These are phyloP conservation scores for Daldinia eschscholtzii DNA, from an alignment of 2,329 filamentous ascomycete species.

Conservation along the genomic window DNA sequence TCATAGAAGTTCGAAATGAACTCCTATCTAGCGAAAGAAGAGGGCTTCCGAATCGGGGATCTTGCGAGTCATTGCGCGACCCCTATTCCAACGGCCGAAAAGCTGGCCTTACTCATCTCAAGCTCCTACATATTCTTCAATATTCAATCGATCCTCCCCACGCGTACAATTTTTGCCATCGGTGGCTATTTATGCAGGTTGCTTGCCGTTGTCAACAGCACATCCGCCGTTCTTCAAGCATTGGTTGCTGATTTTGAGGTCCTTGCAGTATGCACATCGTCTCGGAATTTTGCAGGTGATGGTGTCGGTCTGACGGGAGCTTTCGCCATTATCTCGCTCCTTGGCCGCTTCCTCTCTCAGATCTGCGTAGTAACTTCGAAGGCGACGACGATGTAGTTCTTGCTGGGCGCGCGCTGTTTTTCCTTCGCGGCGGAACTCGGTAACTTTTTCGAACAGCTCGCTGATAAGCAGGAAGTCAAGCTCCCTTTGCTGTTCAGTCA, in stretches of 20 bases:
- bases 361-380: neutral
- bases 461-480: slow-evolving; percentile 11
- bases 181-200: neutral
- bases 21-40: neutral
- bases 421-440: neutral
- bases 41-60: neutral
- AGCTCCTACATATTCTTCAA: neutral
- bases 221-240: slow-evolving; percentile 26
- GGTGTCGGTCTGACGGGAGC: neutral
- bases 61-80: neutral
- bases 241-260: slow-evolving; percentile 1
- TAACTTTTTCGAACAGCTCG: slow-evolving; percentile 7
- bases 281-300: neutral
- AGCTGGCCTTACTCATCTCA: neutral
- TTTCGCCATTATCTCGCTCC: neutral
- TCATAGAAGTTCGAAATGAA: neutral
- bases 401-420: neutral
- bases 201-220: neutral
- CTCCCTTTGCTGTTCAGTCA: neutral
- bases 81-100: neutral
- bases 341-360: neutral
- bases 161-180: too few species aligned
- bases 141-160: neutral
- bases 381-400: neutral
- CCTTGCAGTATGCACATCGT: slow-evolving; percentile 11